A percentile compares a stretch with the other conserved stretches of the same genome.
phyloP scores from a whole-genome alignment of 257 asterid genomes.

The Gentiana dahurica region DNA sequence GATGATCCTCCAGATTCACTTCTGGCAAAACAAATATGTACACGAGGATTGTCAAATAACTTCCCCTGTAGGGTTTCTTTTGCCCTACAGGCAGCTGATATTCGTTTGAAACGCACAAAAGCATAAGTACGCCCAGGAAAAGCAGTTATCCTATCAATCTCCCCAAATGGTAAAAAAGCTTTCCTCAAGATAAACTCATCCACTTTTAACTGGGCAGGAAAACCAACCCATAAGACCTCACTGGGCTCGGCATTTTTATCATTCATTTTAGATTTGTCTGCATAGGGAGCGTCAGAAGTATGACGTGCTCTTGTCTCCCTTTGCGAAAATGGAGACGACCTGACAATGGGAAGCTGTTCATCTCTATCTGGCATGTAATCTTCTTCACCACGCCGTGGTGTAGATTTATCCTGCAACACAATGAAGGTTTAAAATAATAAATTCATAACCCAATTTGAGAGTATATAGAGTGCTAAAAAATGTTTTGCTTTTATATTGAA shows the following conservation, averaged over 20 bases:
- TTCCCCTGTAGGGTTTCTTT: slow-evolving; percentile 91
- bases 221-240: slow-evolving; percentile 91
- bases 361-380: slow-evolving; percentile 46
- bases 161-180: slow-evolving; percentile 86
- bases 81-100: slow-evolving; percentile 65
- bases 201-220: slow-evolving; percentile 76
- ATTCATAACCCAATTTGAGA: background rate
- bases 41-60: slow-evolving; percentile 85
- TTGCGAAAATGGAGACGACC: slow-evolving; percentile 44
- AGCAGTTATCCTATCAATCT: slow-evolving; percentile 71
- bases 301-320: slow-evolving; percentile 59
- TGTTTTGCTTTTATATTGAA: background rate
- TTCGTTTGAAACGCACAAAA: slow-evolving; percentile 69
- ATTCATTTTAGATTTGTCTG: slow-evolving; percentile 41
- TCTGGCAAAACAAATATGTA: slow-evolving; percentile 73
- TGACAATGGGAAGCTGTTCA: slow-evolving; percentile 31
- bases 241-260: slow-evolving; percentile 71
- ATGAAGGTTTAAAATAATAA: background rate
- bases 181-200: slow-evolving; percentile 73
- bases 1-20: slow-evolving; percentile 63
- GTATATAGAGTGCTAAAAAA: background rate
- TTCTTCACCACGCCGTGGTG: slow-evolving; percentile 33
- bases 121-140: slow-evolving; percentile 96
- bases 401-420: slow-evolving; percentile 73
- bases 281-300: slow-evolving; percentile 40